Evolutionary conservation across 2,329 filamentous ascomycete genomes (phyloP).

Genomic region (Ophiostoma australiae): DNA sequence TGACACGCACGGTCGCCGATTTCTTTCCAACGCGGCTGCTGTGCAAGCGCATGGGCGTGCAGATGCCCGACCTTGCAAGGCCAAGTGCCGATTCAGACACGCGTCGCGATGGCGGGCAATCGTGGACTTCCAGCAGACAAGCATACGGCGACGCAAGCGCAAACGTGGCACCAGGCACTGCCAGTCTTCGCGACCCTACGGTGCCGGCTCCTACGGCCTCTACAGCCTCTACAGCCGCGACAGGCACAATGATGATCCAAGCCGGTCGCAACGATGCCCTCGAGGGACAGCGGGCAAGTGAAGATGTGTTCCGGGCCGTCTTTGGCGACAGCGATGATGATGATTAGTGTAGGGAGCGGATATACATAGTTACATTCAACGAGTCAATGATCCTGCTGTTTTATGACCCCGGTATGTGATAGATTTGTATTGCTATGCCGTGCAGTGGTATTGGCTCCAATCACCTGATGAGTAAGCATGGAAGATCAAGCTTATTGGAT

Average conservation of each 20-base stretch:
- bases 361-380: neutral
- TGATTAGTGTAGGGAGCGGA: constrained; percentile 13
- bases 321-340: constrained; percentile 79
- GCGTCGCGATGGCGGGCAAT: constrained; percentile 9
- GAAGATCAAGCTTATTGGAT: neutral
- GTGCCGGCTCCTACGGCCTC: neutral
- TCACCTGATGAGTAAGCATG: neutral
- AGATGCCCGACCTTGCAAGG: constrained; percentile 64
- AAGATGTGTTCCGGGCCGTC: constrained; percentile 83
- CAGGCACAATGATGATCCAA: constrained; percentile 47
- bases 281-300: constrained; percentile 67
- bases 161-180: no score
- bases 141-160: neutral
- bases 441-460: neutral
- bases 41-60: constrained; percentile 95
- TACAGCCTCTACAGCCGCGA: constrained; percentile 15
- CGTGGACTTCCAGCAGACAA: constrained; percentile 17
- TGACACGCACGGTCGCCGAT: constrained; percentile 67
- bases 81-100: constrained; percentile 42
- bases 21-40: constrained; percentile 79
- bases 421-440: neutral
- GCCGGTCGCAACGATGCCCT: constrained; percentile 73
- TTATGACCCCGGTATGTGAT: neutral
- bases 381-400: neutral
- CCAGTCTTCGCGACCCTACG: neutral